Evolutionary conservation across 2,329 filamentous ascomycete genomes (phyloP).

Genomic region (Arthroderma sp.): DNA sequence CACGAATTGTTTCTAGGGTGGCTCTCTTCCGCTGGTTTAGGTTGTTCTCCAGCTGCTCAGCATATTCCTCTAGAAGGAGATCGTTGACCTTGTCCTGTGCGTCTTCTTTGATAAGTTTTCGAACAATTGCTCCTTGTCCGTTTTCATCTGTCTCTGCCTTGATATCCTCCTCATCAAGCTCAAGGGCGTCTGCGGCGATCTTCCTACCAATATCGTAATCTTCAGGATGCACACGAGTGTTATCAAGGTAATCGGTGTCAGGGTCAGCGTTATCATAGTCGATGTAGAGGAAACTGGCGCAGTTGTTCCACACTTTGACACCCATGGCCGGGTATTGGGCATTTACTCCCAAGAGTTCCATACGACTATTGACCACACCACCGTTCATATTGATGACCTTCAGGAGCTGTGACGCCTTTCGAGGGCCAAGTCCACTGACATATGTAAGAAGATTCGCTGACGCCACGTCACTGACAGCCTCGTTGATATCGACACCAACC

Average conservation of each 20-base stretch:
- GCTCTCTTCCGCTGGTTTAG: constrained; percentile 91
- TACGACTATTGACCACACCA: constrained; percentile 68
- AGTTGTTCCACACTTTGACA: constrained; percentile 89
- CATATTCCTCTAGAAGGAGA: constrained; percentile 90
- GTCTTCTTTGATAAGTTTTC: constrained; percentile 88
- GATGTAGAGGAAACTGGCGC: constrained; percentile 87
- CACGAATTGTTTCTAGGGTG: constrained; percentile 89
- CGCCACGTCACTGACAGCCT: constrained; percentile 69
- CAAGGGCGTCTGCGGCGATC: constrained; percentile 93
- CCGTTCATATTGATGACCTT: constrained; percentile 90
- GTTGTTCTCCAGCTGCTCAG: constrained; percentile 83
- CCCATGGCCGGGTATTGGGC: constrained; percentile 75
- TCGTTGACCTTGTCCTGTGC: constrained; percentile 93
- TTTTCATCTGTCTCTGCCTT: constrained; percentile 87
- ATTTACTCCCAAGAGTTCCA: constrained; percentile 78
- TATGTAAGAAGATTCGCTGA: constrained; percentile 82
- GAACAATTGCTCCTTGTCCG: constrained; percentile 77
- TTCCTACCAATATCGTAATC: constrained; percentile 97
- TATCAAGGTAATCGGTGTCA: constrained; percentile 83
- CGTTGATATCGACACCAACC: constrained; percentile 88
- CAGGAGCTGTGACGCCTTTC: constrained; percentile 73
- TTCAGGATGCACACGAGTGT: constrained; percentile 93
- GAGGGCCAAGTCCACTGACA: constrained; percentile 77
- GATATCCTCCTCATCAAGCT: constrained; percentile 95
- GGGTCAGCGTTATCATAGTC: constrained; percentile 73